Conservation (phyloP, 192 early-diverging fungal species). For the Dissophora ornata region DNA sequence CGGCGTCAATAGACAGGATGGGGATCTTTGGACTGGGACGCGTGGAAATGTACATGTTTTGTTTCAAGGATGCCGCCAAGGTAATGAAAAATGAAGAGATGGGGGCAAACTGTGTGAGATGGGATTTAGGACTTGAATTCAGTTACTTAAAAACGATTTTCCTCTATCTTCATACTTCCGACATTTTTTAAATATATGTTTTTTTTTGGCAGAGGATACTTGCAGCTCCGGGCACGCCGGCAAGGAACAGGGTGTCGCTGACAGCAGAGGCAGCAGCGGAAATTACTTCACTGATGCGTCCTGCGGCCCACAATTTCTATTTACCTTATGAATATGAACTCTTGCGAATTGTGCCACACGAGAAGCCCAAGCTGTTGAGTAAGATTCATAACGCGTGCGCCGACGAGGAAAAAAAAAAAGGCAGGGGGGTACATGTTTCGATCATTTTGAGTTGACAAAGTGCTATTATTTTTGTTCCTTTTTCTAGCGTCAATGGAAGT, state of each 20-base stretch:
- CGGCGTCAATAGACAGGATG: constrained; percentile 29
- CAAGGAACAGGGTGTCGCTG: constrained; percentile 20
- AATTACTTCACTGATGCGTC: constrained; percentile 15
- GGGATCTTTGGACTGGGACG: constrained; percentile 35
- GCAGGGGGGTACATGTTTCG: not conserved
- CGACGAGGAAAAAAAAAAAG: too few relatives aligned
- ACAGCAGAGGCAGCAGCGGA: constrained; percentile 40
- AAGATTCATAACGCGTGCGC: too few relatives aligned
- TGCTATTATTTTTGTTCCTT: not conserved
- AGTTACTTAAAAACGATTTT: too few relatives aligned
- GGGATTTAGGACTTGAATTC: too few relatives aligned
- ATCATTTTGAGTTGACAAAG: not conserved
- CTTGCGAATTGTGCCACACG: constrained; percentile 24
- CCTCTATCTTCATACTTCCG: too few relatives aligned
- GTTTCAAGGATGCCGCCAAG: constrained; percentile 38
- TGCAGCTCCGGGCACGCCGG: constrained; percentile 18
- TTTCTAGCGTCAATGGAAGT: constrained; percentile 33
- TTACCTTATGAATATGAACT: constrained; percentile 41
- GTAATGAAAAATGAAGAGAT: not conserved
- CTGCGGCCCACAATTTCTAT: constrained; percentile 16
- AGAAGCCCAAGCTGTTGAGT: constrained; percentile 40
- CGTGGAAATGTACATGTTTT: constrained; percentile 48
- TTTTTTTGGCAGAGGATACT: constrained; percentile 12
- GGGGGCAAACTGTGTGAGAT: too few relatives aligned
- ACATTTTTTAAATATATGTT: too few relatives aligned